Percentiles rank a stretch among this genome's conserved stretches.
These are phyloP conservation scores for Orobanche coerulescens DNA, from an alignment of 257 asterid genomes.

Conservation along the genomic window DNA sequence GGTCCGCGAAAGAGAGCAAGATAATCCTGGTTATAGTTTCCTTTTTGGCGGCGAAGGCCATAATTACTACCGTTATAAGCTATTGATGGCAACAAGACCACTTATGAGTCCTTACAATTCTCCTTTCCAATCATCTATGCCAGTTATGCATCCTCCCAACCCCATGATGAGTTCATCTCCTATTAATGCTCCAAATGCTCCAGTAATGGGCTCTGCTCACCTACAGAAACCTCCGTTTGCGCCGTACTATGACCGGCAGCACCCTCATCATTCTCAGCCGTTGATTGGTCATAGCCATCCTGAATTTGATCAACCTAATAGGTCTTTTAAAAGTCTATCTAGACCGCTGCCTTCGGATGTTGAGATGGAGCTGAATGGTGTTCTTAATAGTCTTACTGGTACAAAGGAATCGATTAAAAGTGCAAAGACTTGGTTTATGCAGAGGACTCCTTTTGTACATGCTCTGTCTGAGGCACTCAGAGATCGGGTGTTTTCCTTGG, in stretches of 20 bases:
- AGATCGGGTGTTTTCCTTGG: conserved; percentile 66
- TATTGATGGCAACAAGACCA: conserved; percentile 66
- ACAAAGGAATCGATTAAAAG: conserved; percentile 97
- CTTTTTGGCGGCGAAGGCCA: conserved; percentile 98
- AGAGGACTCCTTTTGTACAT: conserved; percentile 71
- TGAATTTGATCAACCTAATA: conserved; percentile 58
- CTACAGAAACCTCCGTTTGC: conserved; percentile 68
- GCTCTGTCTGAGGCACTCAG: conserved; percentile 87
- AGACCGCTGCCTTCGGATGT: conserved; percentile 91
- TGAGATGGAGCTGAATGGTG: conserved; percentile 80
- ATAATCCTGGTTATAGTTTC: conserved; percentile 81
- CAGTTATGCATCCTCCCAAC: conserved; percentile 79
- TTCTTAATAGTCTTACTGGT: conserved; percentile 75
- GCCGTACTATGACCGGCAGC: conserved; percentile 67
- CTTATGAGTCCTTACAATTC: conserved; percentile 54
- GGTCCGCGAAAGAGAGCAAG: conserved; percentile 94
- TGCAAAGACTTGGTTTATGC: conserved; percentile 98
- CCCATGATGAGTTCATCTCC: conserved; percentile 67
- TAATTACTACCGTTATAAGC: conserved; percentile 79
- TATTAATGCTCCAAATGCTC: conserved; percentile 53
- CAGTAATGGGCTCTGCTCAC: conserved; percentile 38
- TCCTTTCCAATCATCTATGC: conserved; percentile 58
- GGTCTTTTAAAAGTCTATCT: conserved; percentile 61
- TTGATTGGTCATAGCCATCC: conserved; percentile 56
- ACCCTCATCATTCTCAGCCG: conserved; percentile 55